Percentiles rank a stretch among this genome's conserved stretches.
Conservation (phyloP, 805 yeast species). For the Kodamaea restingae region DNA sequence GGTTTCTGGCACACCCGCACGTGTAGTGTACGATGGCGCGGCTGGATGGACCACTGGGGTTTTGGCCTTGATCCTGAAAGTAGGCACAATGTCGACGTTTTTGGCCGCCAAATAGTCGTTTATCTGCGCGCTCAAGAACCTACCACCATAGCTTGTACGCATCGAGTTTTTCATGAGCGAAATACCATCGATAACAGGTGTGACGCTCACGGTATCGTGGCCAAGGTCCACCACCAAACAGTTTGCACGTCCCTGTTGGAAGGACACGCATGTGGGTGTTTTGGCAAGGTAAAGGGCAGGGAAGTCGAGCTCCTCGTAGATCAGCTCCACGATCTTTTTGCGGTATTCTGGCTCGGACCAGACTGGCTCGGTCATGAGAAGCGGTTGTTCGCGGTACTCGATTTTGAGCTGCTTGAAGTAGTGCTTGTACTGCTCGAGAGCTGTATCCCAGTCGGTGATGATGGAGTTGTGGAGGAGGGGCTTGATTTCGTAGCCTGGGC, state of each 20-base stretch:
- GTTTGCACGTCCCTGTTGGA: slow-evolving; percentile 83
- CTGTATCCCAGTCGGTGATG: slow-evolving; percentile 83
- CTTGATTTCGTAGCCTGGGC: slow-evolving; percentile 46
- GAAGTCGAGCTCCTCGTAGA: slow-evolving; percentile 63
- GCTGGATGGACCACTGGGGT: slow-evolving; percentile 30
- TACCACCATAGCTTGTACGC: slow-evolving; percentile 74
- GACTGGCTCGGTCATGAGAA: slow-evolving; percentile 79
- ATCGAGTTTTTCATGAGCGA: slow-evolving; percentile 65
- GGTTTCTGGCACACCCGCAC: slow-evolving; percentile 25
- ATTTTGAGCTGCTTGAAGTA: slow-evolving; percentile 52
- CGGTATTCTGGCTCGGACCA: slow-evolving; percentile 74
- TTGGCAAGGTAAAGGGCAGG: slow-evolving; percentile 82
- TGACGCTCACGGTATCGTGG: slow-evolving; percentile 69
- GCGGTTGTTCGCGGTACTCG: slow-evolving; percentile 64
- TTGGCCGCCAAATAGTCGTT: slow-evolving; percentile 34
- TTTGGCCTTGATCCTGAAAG: slow-evolving; percentile 51
- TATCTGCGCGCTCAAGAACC: slow-evolving; percentile 55
- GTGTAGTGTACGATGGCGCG: slow-evolving; percentile 19
- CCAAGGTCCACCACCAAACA: slow-evolving; percentile 86
- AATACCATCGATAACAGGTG: slow-evolving; percentile 82
- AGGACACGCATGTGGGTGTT: slow-evolving; percentile 82
- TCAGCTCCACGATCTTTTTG: slow-evolving; percentile 62
- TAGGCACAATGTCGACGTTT: slow-evolving; percentile 27
- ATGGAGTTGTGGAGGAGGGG: slow-evolving; percentile 59
- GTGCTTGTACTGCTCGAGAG: slow-evolving; percentile 66